Evolutionary conservation across 129 eudicot species (phyloP).

Genomic region (Artemisia annua): DNA sequence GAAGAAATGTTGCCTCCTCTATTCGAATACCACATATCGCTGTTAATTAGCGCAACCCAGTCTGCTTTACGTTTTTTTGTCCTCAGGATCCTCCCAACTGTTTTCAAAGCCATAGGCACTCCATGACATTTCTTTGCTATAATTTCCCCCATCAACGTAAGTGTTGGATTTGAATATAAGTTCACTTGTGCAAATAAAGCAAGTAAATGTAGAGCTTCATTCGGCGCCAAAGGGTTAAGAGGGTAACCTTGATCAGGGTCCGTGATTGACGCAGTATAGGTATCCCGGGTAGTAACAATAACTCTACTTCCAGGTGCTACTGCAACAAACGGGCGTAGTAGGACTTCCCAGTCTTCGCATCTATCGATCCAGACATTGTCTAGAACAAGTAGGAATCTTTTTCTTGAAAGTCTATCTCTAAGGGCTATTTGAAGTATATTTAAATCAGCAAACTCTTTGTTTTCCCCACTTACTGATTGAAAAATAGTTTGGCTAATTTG

Average conservation of each 20-base stretch:
- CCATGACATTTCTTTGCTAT: conserved; percentile 32
- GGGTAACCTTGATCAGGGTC: conserved; percentile 23
- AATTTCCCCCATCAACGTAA: conserved; percentile 24
- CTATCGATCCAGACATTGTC: conserved; percentile 68
- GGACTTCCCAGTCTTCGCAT: conserved; percentile 41
- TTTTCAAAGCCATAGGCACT: conserved; percentile 31
- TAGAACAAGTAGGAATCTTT: conserved; percentile 62
- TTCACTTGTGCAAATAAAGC: too few species aligned
- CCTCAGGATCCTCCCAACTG: conserved; percentile 27
- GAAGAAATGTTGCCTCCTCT: conserved; percentile 19
- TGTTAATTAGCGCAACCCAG: too few species aligned
- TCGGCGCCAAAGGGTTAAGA: too few species aligned
- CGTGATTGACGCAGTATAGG: conserved; percentile 43
- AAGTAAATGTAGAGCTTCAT: too few species aligned
- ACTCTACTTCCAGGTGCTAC: conserved; percentile 60
- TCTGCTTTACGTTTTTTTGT: too few species aligned
- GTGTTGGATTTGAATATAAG: too few species aligned
- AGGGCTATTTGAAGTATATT: conserved; percentile 35
- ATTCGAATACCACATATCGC: too few species aligned
- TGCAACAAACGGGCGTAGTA: conserved; percentile 31
- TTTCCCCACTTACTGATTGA: conserved; percentile 27
- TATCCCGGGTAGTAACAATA: conserved; percentile 61
- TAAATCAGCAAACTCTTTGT: conserved; percentile 32
- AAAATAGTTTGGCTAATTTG: conserved; percentile 54
- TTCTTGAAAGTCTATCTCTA: conserved; percentile 25